Percentiles rank a stretch among this genome's conserved stretches.
These are phyloP conservation scores for Acrodontium crateriforme DNA, from an alignment of 2,329 filamentous ascomycete species.

Conservation along the genomic window DNA sequence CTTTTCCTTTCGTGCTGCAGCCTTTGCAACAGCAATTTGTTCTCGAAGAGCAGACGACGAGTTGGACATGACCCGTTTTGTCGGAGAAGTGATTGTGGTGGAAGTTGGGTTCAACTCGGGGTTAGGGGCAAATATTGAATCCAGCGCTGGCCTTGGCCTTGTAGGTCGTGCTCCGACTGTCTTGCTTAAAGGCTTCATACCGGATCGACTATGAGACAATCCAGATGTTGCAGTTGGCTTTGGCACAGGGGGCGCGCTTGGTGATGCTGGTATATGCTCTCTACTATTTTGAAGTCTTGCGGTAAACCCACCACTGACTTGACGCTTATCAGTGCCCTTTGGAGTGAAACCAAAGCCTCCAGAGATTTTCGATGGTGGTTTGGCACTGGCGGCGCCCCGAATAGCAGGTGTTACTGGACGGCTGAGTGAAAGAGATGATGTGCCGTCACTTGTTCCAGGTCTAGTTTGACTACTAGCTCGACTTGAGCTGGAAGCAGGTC, in stretches of 20 bases:
- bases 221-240: conserved; percentile 6
- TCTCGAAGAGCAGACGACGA: conserved; percentile 73
- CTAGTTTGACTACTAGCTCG: conserved; percentile 34
- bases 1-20: conserved; percentile 39
- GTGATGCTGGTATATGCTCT: conserved; percentile 1
- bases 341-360: conserved; percentile 13
- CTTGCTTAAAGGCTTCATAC: conserved; percentile 17
- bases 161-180: conserved; percentile 20
- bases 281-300: conserved; percentile 11
- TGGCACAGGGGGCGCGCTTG: conserved; percentile 6
- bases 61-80: conserved; percentile 10
- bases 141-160: conserved; percentile 19
- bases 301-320: conserved; percentile 14
- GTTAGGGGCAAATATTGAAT: no score
- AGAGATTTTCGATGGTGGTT: conserved; percentile 15
- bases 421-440: conserved; percentile 13
- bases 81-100: conserved; percentile 2
- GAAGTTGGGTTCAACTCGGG: no score
- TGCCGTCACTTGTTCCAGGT: conserved; percentile 32
- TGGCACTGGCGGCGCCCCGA: conserved; percentile 20
- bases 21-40: conserved; percentile 85
- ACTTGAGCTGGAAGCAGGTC: conserved; percentile 48
- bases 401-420: conserved; percentile 22
- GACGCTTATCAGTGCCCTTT: conserved; percentile 10
- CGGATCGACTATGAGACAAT: background rate